Conservation (phyloP, 306 rosid genomes). For the Quercus bicolor region DNA sequence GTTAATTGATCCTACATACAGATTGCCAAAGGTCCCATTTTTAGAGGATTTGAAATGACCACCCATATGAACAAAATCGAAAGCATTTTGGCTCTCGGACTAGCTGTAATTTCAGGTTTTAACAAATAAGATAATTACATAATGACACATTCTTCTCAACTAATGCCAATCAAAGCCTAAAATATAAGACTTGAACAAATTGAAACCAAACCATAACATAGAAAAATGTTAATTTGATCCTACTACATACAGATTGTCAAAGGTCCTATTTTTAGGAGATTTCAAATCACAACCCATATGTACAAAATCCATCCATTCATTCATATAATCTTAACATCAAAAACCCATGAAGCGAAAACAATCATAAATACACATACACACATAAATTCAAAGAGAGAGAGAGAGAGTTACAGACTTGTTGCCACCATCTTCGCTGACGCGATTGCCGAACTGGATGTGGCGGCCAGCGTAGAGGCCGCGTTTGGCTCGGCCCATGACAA, state of each 20-base stretch:
- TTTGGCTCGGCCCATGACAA: conserved; percentile 84
- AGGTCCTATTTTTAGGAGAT: too few relatives aligned
- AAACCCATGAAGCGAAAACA: neutral
- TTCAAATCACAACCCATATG: too few relatives aligned
- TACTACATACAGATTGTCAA: too few relatives aligned
- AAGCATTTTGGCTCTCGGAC: too few relatives aligned
- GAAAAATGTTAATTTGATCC: too few relatives aligned
- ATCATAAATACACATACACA: neutral
- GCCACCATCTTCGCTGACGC: conserved; percentile 92
- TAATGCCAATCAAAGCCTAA: neutral
- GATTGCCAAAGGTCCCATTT: neutral
- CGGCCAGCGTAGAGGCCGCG: conserved; percentile 86
- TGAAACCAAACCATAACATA: neutral
- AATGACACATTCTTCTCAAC: neutral
- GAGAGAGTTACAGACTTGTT: conserved; percentile 56
- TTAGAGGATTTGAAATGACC: neutral
- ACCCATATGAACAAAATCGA: too few relatives aligned
- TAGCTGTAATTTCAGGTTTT: neutral
- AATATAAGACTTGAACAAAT: neutral
- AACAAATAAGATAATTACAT: neutral
- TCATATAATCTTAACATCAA: neutral
- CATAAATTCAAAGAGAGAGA: neutral
- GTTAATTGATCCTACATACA: neutral
- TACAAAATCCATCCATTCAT: neutral
- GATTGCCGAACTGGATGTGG: conserved; percentile 86